Evolutionary conservation across 257 asterid genomes (phyloP), one percentile per base, ranked within the genome.

Genomic region (Mitragyna speciosa): DNA sequence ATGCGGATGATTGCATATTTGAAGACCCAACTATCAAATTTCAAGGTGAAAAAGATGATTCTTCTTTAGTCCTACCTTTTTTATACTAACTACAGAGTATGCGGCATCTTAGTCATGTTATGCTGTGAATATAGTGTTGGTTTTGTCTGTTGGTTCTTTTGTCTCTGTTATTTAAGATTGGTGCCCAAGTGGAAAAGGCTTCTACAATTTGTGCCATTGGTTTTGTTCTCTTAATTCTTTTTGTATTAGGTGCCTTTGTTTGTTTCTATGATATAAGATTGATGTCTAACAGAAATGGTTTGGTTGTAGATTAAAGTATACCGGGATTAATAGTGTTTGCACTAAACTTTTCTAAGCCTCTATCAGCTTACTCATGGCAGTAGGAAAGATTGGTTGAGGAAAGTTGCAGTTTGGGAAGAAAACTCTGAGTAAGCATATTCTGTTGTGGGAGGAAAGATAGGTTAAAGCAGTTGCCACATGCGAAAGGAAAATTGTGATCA

Each of bases 11-110:
- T 73, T 94, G 97, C 89, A 82, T 76, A 76, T 94, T 94, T 84
- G 98, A 89, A 88, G 98, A 94, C 63, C 98, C 98, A 76, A 94
- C 98, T 58, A 92, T 94, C 82, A 87, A 87, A 83, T 92, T 94
- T 82, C 89, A 81, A 70, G 98, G 98, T 92, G 8, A 82, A 85
- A 83, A 48, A 26, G 59, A 61, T 48, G 59, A 49, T 9, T 61
- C 59, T 70, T 45, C 22, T 76, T 68, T 63, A 1, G 66, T 74
- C 14, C 59, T 80, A 17, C 26, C 76, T 76, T 69, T 77, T 74
- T 66, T 43, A 66, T 11, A 45, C 76, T 41, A 73, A 73, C 43
- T 83, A 41, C 61, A n/a, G 33, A 71, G 30, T 59, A 48, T 77
- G 51, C 36, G 22, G 64, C 43, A 31, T 24, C 28, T 56, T 39